Conservation (phyloP, 164 flowering plant species). For the Sedum album region DNA sequence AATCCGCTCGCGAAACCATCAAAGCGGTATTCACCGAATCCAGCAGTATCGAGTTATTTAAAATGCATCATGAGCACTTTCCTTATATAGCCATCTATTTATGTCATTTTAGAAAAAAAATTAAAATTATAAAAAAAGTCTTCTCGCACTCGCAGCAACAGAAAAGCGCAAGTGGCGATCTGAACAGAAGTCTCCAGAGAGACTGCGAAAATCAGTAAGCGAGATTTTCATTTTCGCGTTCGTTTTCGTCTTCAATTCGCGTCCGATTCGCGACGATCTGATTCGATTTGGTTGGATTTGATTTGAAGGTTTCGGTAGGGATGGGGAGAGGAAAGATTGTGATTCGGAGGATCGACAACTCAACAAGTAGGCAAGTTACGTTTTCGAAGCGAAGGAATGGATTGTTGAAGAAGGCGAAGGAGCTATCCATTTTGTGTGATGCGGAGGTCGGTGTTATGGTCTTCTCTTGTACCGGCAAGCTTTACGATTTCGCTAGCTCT, state of each 20-base stretch:
- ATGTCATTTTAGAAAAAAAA: background rate
- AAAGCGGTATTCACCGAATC: background rate
- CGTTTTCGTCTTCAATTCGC: background rate
- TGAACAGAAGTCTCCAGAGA: background rate
- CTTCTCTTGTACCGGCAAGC: constrained; percentile 71
- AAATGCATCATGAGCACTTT: background rate
- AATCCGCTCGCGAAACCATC: background rate
- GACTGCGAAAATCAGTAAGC: background rate
- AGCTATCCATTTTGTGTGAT: constrained; percentile 64
- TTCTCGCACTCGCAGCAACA: too few species aligned
- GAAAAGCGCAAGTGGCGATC: background rate
- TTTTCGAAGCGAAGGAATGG: constrained; percentile 73
- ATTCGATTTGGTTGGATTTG: background rate
- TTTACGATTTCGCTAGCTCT: constrained; percentile 56
- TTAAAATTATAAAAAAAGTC: background rate
- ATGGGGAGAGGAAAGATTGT: constrained; percentile 87
- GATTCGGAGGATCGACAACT: constrained; percentile 60
- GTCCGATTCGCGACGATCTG: background rate
- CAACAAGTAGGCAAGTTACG: constrained; percentile 74
- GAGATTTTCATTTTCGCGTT: background rate
- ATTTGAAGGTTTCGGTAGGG: background rate
- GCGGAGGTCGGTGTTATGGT: constrained; percentile 69
- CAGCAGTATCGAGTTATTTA: background rate
- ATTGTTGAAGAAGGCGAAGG: constrained; percentile 66
- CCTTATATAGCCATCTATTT: constrained; percentile 2